Conservation (phyloP, 2,329 filamentous ascomycete species). For the Chaetomium olivaceum region DNA sequence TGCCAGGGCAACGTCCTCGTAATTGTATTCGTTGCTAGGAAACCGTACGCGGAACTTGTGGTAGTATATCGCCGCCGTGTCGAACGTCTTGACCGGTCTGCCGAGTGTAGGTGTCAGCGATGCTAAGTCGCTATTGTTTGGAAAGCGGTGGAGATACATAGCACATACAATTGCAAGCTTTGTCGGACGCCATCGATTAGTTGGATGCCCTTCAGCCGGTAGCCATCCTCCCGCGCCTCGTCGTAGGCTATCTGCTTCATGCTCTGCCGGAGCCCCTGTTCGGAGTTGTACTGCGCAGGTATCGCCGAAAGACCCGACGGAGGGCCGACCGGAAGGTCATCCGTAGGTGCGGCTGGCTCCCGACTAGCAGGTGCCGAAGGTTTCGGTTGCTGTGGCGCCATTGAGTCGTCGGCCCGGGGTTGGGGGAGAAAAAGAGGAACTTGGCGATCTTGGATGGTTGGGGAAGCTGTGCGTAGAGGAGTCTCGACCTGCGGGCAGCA, state of each 20-base stretch:
- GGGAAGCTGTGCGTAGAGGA: background rate
- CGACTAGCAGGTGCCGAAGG: constrained; percentile 16
- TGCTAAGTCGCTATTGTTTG: background rate
- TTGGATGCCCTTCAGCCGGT: constrained; percentile 81
- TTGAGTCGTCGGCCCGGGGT: background rate
- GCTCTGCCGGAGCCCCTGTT: constrained; percentile 74
- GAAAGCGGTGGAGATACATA: background rate
- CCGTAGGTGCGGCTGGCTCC: constrained; percentile 15
- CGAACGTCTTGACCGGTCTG: constrained; percentile 86
- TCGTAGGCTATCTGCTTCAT: constrained; percentile 70
- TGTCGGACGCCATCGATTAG: constrained; percentile 85
- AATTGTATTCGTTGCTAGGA: constrained; percentile 82
- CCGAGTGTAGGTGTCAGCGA: constrained; percentile 6
- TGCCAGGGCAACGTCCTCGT: constrained; percentile 81
- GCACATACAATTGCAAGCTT: constrained; percentile 71
- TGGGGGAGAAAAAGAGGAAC: background rate
- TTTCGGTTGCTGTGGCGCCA: constrained; percentile 28
- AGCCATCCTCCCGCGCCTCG: constrained; percentile 74
- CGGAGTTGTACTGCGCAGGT: constrained; percentile 73
- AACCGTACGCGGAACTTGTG: constrained; percentile 90
- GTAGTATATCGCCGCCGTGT: constrained; percentile 88
- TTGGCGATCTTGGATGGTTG: background rate
- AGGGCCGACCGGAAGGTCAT: constrained; percentile 27
- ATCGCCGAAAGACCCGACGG: constrained; percentile 49
- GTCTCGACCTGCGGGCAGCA: background rate